Conservation (phyloP, 345 rosid species). For the Populus simonii region DNA sequence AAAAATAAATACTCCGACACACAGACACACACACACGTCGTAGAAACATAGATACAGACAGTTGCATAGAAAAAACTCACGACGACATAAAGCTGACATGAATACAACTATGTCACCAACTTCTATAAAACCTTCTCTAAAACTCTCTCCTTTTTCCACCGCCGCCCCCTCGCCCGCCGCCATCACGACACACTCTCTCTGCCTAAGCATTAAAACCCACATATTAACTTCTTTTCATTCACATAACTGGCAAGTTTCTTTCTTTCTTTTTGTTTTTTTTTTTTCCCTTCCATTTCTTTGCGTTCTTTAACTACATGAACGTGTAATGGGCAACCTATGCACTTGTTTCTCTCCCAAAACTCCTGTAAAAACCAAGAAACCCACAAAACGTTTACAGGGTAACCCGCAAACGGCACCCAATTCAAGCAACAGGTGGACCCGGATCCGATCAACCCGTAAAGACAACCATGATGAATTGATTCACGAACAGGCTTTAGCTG, state of each 20-base stretch:
- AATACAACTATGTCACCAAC: not conserved
- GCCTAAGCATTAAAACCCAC: no score
- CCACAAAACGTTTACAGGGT: conserved; percentile 18
- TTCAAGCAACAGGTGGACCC: conserved; percentile 27
- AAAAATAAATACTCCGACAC: no score
- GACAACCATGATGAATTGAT: conserved; percentile 56
- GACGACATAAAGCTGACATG: not conserved
- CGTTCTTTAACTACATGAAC: not conserved
- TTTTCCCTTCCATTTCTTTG: not conserved
- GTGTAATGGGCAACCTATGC: conserved; percentile 33
- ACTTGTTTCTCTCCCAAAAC: conserved; percentile 25
- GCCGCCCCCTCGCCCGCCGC: not conserved
- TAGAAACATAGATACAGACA: not conserved
- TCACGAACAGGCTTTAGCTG: conserved; percentile 75
- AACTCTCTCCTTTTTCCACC: not conserved
- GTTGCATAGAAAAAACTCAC: not conserved
- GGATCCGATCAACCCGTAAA: conserved; percentile 62
- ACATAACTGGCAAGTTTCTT: not conserved
- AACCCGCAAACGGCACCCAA: conserved; percentile 10
- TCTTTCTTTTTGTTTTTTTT: not conserved
- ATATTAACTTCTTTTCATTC: not conserved
- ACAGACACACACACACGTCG: not conserved
- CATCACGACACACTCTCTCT: not conserved
- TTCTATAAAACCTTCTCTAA: not conserved
- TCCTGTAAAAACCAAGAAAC: conserved; percentile 9